Conservation (phyloP, 495 filamentous ascomycete species). For the Hypoxylon intermedium region DNA sequence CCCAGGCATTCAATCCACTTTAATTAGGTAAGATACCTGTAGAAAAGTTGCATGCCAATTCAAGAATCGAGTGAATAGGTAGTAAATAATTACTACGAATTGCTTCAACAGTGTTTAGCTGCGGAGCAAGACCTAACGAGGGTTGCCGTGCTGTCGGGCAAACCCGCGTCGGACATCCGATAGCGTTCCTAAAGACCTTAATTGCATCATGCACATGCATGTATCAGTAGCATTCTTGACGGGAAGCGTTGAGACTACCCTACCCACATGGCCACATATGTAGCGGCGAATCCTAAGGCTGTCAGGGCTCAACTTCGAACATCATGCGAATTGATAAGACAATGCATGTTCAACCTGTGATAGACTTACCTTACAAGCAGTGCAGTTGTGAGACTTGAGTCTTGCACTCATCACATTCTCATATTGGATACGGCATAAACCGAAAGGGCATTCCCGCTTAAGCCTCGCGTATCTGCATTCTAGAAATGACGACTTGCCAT, state of each 20-base stretch:
- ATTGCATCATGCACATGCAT: conserved; percentile 1
- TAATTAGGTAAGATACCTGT: no score
- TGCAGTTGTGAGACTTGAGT: conserved; percentile 2
- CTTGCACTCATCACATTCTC: no score
- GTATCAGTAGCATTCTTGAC: not conserved
- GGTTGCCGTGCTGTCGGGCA: not conserved
- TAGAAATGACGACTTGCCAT: no score
- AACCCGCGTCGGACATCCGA: conserved; percentile 2
- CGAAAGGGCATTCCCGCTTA: not conserved
- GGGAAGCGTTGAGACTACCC: not conserved
- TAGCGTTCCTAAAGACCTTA: not conserved
- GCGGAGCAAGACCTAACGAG: not conserved
- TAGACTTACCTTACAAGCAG: not conserved
- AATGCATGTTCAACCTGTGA: not conserved
- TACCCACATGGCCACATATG: not conserved
- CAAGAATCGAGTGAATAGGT: no score
- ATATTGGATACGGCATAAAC: not conserved
- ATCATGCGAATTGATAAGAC: no score
- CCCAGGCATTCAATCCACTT: no score
- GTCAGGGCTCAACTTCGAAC: no score
- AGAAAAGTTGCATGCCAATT: no score
- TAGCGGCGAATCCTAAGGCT: no score
- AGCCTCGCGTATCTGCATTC: not conserved
- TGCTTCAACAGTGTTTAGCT: no score
- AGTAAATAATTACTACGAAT: no score